Evolutionary conservation across 2,329 filamentous ascomycete species (phyloP).

Genomic region (Sclerotinia nivalis): DNA sequence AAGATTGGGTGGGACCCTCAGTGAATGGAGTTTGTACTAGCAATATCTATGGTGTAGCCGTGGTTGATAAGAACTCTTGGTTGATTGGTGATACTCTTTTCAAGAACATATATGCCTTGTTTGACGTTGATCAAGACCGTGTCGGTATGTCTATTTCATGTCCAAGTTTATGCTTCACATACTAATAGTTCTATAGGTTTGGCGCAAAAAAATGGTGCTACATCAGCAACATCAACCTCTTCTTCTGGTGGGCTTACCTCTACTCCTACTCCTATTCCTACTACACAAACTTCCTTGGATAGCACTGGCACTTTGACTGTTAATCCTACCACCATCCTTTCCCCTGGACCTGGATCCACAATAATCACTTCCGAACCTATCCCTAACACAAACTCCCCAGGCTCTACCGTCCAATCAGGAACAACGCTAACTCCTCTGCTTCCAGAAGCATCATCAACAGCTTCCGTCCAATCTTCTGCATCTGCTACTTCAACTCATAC

Average conservation of each 20-base stretch:
- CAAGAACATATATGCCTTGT: conserved; percentile 87
- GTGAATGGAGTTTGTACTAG: conserved; percentile 57
- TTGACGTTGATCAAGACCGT: conserved; percentile 69
- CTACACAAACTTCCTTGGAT: not conserved
- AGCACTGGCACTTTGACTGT: not conserved
- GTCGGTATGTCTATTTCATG: conserved; percentile 53
- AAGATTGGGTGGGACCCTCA: conserved; percentile 66
- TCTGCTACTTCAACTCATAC: conserved; percentile 6
- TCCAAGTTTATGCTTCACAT: not conserved
- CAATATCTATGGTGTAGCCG: conserved; percentile 72
- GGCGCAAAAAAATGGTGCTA: conserved; percentile 12
- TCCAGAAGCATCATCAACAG: not conserved
- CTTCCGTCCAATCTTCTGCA: conserved; percentile 10
- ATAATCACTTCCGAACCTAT: conserved; percentile 3
- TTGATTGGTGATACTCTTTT: conserved; percentile 83
- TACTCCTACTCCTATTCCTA: not conserved
- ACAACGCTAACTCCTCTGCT: not conserved
- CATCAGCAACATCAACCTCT: conserved; percentile 19
- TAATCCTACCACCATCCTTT: not conserved
- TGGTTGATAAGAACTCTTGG: conserved; percentile 63
- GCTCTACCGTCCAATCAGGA: conserved; percentile 13
- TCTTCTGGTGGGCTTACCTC: conserved; percentile 27
- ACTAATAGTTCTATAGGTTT: conserved; percentile 17
- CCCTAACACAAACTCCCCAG: conserved; percentile 11
- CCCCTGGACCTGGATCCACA: not conserved